A percentile compares a stretch with the other conserved stretches of the same genome.
These are phyloP conservation scores for Albizia julibrissin DNA, from an alignment of 306 rosid genomes.

Conservation along the genomic window DNA sequence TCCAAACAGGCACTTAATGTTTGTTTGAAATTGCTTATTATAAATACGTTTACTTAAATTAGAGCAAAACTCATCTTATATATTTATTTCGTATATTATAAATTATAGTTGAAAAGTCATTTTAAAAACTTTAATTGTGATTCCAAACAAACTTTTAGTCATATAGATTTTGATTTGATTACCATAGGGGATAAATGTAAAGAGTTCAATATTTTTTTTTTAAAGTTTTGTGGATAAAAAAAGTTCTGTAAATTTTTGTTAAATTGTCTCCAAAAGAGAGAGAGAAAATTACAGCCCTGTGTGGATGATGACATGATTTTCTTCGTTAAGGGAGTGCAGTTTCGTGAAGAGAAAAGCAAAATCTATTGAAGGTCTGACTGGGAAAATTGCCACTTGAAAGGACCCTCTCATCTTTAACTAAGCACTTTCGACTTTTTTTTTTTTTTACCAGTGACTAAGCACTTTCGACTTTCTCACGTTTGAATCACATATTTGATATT, in stretches of 20 bases:
- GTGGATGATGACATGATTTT: neutral
- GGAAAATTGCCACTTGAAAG: neutral
- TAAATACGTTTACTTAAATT: no score
- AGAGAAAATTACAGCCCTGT: no score
- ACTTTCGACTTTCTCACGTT: neutral
- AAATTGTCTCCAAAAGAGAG: neutral
- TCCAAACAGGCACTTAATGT: no score
- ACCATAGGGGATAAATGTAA: neutral
- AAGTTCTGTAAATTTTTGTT: neutral
- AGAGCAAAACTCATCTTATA: no score
- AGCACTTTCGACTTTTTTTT: neutral
- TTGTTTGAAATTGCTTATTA: no score
- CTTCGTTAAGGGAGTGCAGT: neutral
- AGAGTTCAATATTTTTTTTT: neutral
- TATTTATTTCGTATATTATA: no score
- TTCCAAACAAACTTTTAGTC: no score
- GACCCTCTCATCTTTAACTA: neutral
- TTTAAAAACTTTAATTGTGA: no score
- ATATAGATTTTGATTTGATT: no score
- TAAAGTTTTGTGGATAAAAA: neutral
- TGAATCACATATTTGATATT: neutral
- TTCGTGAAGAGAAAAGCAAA: neutral
- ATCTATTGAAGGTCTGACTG: neutral
- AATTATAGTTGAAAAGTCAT: no score
- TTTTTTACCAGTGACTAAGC: no score